These are phyloP conservation scores for Pestalotiopsis sp. DNA, from an alignment of 2,329 filamentous ascomycete species.

Conservation along the genomic window DNA sequence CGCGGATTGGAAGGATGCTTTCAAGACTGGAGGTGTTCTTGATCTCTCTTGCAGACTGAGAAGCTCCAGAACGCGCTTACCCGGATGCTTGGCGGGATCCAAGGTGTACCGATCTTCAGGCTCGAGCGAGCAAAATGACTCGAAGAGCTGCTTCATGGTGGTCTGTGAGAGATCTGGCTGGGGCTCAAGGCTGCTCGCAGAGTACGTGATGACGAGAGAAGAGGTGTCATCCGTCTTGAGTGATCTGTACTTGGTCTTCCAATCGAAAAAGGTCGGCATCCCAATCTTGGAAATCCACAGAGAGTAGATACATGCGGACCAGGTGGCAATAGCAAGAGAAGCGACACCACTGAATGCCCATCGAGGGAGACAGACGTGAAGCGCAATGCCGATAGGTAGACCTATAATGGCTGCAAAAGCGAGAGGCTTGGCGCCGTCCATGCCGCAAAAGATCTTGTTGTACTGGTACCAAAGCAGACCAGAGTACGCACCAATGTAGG, in stretches of 20 bases:
- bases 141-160: neutral
- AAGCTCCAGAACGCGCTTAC: slow-evolving; percentile 2
- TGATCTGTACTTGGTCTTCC: slow-evolving; percentile 2
- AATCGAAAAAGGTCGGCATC: neutral
- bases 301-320: slow-evolving; percentile 4
- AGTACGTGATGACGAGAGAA: neutral
- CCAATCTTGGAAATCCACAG: neutral
- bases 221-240: neutral
- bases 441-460: slow-evolving; percentile 10
- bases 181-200: slow-evolving; percentile 3
- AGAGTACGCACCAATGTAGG: slow-evolving; percentile 3
- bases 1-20: neutral
- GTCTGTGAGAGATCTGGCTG: neutral
- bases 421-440: neutral
- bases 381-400: neutral
- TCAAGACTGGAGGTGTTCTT: neutral
- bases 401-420: neutral
- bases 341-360: neutral
- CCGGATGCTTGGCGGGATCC: slow-evolving; percentile 5
- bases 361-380: neutral
- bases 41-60: neutral
- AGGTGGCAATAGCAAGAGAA: slow-evolving; percentile 5
- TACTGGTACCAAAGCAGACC: slow-evolving; percentile 9
- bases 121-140: neutral
- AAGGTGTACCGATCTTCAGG: neutral